These are phyloP conservation scores for Pleodorina starrii DNA, from an alignment of 139 green algal genomes.

Conservation along the genomic window DNA sequence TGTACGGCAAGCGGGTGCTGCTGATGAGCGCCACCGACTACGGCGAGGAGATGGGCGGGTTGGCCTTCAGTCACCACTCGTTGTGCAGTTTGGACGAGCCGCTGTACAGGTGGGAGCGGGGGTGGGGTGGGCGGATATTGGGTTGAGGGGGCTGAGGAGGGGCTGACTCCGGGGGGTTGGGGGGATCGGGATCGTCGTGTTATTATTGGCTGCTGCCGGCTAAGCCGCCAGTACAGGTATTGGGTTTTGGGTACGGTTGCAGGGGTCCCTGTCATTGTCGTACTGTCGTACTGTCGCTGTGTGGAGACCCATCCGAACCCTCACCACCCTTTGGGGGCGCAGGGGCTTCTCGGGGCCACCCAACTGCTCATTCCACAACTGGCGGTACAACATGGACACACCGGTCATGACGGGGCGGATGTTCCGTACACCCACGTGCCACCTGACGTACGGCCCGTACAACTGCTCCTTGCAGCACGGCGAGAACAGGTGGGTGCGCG, in stretches of 20 bases:
- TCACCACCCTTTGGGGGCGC: no score
- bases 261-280: no score
- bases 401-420: conserved; percentile 50
- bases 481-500: conserved; percentile 27
- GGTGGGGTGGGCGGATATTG: no score
- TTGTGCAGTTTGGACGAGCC: conserved; percentile 25
- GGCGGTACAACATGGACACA: neutral
- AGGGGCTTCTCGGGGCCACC: neutral
- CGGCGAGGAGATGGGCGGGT: conserved; percentile 62
- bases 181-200: no score
- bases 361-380: neutral
- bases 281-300: no score
- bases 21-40: conserved; percentile 74
- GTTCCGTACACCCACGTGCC: conserved; percentile 70
- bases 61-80: conserved; percentile 64
- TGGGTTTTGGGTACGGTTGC: no score
- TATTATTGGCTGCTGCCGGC: no score
- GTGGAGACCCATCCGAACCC: no score
- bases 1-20: conserved; percentile 67
- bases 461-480: conserved; percentile 77
- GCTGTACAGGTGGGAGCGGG: neutral
- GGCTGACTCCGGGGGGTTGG: no score
- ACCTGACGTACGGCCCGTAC: conserved; percentile 79
- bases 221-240: no score
- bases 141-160: no score